Percentiles rank a stretch among this genome's conserved stretches.
phyloP scores from a whole-genome alignment of 129 eudicot species.

The Saussurea involucrata region DNA sequence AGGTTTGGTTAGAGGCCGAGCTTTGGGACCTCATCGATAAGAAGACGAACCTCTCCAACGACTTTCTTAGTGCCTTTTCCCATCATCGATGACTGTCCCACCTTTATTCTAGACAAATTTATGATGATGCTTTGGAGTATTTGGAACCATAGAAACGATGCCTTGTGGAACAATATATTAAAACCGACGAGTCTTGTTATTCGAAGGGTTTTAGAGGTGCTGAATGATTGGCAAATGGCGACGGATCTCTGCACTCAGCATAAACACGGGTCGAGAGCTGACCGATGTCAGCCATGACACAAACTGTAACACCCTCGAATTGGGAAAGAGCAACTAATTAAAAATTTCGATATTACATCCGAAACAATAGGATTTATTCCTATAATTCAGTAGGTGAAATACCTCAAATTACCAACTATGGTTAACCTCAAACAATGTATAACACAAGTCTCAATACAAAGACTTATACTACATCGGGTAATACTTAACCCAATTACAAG shows the following conservation, averaged over 20 bases:
- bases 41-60: not conserved
- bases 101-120: too few relatives aligned
- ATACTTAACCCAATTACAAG: too few relatives aligned
- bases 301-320: too few relatives aligned
- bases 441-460: too few relatives aligned
- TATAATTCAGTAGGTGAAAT: too few relatives aligned
- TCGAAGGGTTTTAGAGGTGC: not conserved
- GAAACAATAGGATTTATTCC: too few relatives aligned
- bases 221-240: not conserved
- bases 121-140: not conserved
- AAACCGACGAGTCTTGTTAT: not conserved
- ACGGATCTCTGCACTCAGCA: not conserved
- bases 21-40: not conserved
- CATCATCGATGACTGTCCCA: not conserved
- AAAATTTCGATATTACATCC: too few relatives aligned
- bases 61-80: not conserved
- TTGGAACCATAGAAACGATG: not conserved
- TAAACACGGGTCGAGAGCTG: not conserved
- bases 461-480: too few relatives aligned
- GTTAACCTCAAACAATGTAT: too few relatives aligned
- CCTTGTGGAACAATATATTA: not conserved
- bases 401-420: too few relatives aligned
- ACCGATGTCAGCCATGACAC: not conserved
- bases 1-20: too few relatives aligned
- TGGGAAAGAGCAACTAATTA: too few relatives aligned